phyloP scores from a whole-genome alignment of 1,284 basidiomycete genomes.

The Ganoderma lucidum region DNA sequence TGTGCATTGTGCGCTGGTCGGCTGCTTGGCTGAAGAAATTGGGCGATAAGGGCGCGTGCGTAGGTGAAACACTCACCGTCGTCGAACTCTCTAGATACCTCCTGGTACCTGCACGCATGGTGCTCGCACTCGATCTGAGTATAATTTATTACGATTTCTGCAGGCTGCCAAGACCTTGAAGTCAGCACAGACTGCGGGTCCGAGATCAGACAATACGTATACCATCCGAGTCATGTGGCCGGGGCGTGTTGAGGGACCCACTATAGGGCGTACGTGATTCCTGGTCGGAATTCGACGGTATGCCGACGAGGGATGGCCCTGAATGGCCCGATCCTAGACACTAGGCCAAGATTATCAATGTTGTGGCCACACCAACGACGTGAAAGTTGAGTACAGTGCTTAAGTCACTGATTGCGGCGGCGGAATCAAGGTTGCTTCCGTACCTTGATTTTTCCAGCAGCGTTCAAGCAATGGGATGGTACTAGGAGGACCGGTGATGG shows the following conservation, averaged over 20 bases:
- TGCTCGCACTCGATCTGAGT: conserved; percentile 68
- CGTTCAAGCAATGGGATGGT: too few species aligned
- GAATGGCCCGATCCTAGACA: neutral
- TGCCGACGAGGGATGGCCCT: neutral
- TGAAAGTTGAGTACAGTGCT: neutral
- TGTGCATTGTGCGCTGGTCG: conserved; percentile 76
- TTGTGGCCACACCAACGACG: neutral
- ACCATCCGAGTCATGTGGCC: neutral
- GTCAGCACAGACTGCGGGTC: neutral
- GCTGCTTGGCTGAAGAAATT: conserved; percentile 69
- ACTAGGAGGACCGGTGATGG: neutral
- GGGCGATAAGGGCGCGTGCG: too few species aligned
- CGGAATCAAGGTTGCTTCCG: too few species aligned
- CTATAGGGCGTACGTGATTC: neutral
- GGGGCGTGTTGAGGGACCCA: neutral
- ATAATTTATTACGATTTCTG: neutral
- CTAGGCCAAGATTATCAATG: neutral
- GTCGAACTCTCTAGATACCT: conserved; percentile 89
- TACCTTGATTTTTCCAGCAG: too few species aligned
- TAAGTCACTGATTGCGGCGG: too few species aligned
- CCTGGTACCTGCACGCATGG: conserved; percentile 65
- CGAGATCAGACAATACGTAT: neutral
- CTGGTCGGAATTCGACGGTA: neutral
- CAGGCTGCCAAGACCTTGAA: neutral
- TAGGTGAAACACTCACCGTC: conserved; percentile 70